Evolutionary conservation across 495 filamentous ascomycete species (phyloP).

Genomic region (Cudoniella acicularis): DNA sequence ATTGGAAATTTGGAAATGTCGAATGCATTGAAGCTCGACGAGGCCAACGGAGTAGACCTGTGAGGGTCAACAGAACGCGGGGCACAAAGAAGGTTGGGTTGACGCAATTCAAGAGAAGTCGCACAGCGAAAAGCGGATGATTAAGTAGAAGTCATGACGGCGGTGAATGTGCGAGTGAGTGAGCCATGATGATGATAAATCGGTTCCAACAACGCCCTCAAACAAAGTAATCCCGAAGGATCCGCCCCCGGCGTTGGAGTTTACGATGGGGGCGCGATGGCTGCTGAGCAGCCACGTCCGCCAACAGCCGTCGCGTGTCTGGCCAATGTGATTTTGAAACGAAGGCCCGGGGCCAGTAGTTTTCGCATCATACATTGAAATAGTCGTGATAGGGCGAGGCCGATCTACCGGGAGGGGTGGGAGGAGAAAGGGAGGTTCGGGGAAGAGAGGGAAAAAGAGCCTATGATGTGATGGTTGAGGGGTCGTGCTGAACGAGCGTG

Average conservation of each 20-base stretch:
- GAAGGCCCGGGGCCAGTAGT: background rate
- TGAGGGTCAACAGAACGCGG: background rate
- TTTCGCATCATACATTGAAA: background rate
- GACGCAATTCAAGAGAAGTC: background rate
- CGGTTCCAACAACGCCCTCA: background rate
- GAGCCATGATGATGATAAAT: background rate
- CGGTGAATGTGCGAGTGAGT: background rate
- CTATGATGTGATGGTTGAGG: background rate
- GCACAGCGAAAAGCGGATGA: background rate
- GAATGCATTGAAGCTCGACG: conserved; percentile 3
- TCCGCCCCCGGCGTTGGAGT: background rate
- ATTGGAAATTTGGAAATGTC: background rate
- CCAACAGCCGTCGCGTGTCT: background rate
- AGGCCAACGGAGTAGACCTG: conserved; percentile 9
- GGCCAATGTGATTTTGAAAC: background rate
- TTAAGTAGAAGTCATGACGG: background rate
- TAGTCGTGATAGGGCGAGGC: background rate
- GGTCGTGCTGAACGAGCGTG: too few relatives aligned
- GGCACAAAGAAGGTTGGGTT: background rate
- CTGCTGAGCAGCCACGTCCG: background rate
- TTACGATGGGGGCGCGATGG: background rate
- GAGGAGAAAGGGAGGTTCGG: background rate
- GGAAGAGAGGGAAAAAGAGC: background rate
- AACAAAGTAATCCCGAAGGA: background rate
- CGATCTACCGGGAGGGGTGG: too few relatives aligned